Base-by-base conservation (phyloP, 805 yeast genomes). In the Pichia cabralensis region DNA sequence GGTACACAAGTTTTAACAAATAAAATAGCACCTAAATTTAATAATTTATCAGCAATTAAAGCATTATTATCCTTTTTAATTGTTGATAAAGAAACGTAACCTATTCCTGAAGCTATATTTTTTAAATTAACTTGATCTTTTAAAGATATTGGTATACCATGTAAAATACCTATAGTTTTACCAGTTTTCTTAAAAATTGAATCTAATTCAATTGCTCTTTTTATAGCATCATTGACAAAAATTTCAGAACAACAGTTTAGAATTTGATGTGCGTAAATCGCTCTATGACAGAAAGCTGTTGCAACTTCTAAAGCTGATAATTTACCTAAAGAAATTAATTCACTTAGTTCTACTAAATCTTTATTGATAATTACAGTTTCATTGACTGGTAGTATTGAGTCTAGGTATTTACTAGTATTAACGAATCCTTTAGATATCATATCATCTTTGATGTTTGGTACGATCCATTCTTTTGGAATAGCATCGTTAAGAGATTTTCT, bases 201-300 rank as follows among this genome's bases (percentile, higher is more conserved):
- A 48, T 79, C 88, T 40, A 76, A 59, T 34, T 51, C 60, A 44
- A 64, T 53, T 7, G 85, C 85, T 37, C 65, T 61, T 36, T 59
- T 60, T 35, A 77, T 57, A 11, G 83, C 86, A 38, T 72, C 70
- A 8, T 71, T 74, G 24, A 72, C 58, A 48, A 80, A 75, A 10
- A 64, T 58, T 35, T 64, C 69, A 9, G 55, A 42, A 22, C 60
- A 50, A 42, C 68, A 64, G 35, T 61, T 60, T 22, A 53, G 48
- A 40, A 76, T 53, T 44, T 75, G 80, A 41, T 74, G 79, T 0
- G 76, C 76, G 15, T 72, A 53, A 3, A 74, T 64, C 4, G 80
- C 72, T 29, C 81, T 53, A 46, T 75, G 75, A 39, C 74, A 65
- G 50, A 68, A 76, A 1, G 81, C 80, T 9, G 52, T 53, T 1